phyloP scores from a whole-genome alignment of 768 basidiomycete genomes.

The Auricularia cornea region DNA sequence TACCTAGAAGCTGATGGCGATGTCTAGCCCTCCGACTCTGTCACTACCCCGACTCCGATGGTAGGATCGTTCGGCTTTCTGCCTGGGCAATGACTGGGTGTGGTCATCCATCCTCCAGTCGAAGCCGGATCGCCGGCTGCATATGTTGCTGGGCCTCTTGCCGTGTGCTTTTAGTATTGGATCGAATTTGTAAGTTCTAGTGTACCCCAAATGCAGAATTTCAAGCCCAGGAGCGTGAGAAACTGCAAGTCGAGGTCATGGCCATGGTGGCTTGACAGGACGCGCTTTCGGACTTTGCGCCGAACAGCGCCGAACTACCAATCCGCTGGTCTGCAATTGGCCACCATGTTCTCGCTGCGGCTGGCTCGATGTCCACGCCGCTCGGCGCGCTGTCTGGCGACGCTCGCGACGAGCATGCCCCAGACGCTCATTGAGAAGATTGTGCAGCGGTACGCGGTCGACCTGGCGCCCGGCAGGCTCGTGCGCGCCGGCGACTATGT shows the following conservation, averaged over 20 bases:
- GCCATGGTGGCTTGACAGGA: background rate
- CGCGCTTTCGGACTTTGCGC: background rate
- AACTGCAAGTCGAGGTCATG: background rate
- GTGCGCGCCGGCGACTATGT: slow-evolving; percentile 98
- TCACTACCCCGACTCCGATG: too few relatives aligned
- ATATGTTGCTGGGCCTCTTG: too few relatives aligned
- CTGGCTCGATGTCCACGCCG: background rate
- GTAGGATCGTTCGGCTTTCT: too few relatives aligned
- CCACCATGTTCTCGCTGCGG: background rate
- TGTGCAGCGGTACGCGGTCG: slow-evolving; percentile 95
- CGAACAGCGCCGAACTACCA: background rate
- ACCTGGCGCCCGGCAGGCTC: slow-evolving; percentile 63
- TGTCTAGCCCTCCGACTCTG: too few relatives aligned
- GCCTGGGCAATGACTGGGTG: too few relatives aligned
- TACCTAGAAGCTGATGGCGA: too few relatives aligned
- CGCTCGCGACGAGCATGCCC: slow-evolving; percentile 24
- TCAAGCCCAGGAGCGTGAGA: too few relatives aligned
- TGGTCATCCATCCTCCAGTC: too few relatives aligned
- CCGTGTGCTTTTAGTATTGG: too few relatives aligned
- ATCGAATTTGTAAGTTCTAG: too few relatives aligned
- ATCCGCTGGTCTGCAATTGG: background rate
- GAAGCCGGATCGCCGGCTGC: too few relatives aligned
- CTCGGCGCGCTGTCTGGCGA: background rate
- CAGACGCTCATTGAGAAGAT: slow-evolving; percentile 97
- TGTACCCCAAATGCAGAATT: too few relatives aligned